These are phyloP conservation scores for Mikania micrantha DNA, from an alignment of 129 eudicot species.

Conservation along the genomic window DNA sequence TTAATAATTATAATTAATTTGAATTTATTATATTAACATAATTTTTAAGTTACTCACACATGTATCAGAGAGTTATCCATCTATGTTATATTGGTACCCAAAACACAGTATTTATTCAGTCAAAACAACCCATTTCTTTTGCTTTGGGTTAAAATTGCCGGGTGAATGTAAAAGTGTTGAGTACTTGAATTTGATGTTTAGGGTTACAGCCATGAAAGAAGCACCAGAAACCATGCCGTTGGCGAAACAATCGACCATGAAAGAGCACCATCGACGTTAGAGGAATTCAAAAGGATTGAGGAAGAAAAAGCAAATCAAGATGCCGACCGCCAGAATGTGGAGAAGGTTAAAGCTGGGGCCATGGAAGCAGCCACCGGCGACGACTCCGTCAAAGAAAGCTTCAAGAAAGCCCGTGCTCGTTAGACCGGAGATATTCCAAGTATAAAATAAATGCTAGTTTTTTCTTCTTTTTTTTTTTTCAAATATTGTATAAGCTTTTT, in stretches of 20 bases:
- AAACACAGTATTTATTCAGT: no score
- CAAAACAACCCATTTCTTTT: no score
- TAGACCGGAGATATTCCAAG: conserved; percentile 4
- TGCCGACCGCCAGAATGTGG: conserved; percentile 32
- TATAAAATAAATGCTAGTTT: background rate
- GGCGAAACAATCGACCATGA: conserved; percentile 17
- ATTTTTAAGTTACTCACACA: no score
- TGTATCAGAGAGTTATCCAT: no score
- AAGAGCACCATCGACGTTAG: conserved; percentile 37
- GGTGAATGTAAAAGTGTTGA: no score
- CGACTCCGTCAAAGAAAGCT: conserved; percentile 28
- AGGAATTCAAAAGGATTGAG: conserved; percentile 38
- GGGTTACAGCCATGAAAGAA: conserved; percentile 24
- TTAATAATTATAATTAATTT: no score
- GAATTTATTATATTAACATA: no score
- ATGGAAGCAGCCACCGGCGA: conserved; percentile 18
- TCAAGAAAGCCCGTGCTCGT: conserved; percentile 20
- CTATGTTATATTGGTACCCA: no score
- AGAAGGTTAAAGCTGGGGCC: conserved; percentile 24
- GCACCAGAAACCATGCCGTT: background rate
- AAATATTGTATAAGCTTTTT: background rate
- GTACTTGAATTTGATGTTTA: background rate
- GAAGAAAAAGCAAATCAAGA: conserved; percentile 44
- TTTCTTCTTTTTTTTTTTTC: background rate
- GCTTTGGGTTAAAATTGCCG: no score